Evolutionary conservation across 306 rosid genomes (phyloP).

Genomic region (Erythrophleum fordii): DNA sequence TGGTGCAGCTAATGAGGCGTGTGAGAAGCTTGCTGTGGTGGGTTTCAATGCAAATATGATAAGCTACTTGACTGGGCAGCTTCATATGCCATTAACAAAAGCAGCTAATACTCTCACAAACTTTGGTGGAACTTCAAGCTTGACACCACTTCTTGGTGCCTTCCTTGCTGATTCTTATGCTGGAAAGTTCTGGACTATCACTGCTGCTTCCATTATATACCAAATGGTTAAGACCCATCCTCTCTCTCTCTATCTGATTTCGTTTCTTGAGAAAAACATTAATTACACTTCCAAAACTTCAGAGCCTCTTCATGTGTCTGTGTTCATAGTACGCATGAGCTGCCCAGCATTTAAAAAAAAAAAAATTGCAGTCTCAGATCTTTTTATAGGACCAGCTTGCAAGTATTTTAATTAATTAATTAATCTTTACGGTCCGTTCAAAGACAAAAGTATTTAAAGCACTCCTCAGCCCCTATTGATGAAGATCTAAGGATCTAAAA

Average conservation of each 20-base stretch:
- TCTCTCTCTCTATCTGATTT: background rate
- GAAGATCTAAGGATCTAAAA: no score
- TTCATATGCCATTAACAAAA: conserved; percentile 85
- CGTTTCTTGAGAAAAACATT: background rate
- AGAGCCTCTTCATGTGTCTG: no score
- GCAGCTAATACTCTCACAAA: conserved; percentile 93
- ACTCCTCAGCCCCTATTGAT: no score
- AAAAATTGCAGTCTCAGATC: no score
- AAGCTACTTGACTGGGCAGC: conserved; percentile 83
- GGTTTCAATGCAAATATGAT: conserved; percentile 85
- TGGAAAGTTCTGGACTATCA: conserved; percentile 87
- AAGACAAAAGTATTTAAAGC: no score
- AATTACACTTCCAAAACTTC: no score
- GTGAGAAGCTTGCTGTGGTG: conserved; percentile 96
- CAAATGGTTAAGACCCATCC: conserved; percentile 55
- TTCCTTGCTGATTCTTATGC: conserved; percentile 77
- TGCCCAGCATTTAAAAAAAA: no score
- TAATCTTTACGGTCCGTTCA: no score
- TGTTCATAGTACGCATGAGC: no score
- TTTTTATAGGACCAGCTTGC: no score
- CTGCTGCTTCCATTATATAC: conserved; percentile 74
- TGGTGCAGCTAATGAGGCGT: conserved; percentile 71
- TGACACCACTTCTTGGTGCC: conserved; percentile 94
- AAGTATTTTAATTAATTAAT: no score
- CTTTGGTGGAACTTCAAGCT: conserved; percentile 81